Conservation (phyloP, 768 basidiomycete species). For the Suillus americanus region DNA sequence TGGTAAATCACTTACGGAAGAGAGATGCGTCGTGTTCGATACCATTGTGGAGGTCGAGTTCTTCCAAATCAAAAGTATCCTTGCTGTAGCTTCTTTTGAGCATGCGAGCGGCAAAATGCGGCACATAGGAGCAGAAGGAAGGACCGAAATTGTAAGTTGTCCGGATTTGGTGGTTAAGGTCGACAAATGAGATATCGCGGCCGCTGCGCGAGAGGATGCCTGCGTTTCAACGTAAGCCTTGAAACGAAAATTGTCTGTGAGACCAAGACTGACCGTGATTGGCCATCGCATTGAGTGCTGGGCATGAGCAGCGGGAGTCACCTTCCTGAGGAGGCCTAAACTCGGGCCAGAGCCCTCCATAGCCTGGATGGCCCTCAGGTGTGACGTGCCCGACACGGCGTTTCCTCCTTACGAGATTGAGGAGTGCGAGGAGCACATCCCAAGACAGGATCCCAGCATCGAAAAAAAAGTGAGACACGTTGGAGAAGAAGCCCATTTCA, state of each 20-base stretch:
- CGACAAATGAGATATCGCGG: conserved; percentile 62
- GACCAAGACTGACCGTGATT: conserved; percentile 65
- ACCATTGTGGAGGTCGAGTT: conserved; percentile 72
- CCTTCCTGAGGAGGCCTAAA: conserved; percentile 55
- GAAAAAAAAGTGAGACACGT: conserved; percentile 8
- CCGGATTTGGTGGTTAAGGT: conserved; percentile 43
- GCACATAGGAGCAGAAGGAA: conserved; percentile 66
- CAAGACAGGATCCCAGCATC: conserved; percentile 38
- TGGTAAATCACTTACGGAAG: conserved; percentile 25
- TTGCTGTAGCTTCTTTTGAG: conserved; percentile 53
- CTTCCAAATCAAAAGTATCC: conserved; percentile 63
- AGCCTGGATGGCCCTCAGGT: conserved; percentile 53
- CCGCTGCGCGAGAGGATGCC: conserved; percentile 60
- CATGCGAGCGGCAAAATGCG: conserved; percentile 57
- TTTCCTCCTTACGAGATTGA: conserved; percentile 52
- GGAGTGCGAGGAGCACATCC: conserved; percentile 51
- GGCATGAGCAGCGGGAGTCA: conserved; percentile 74
- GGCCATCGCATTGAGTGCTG: conserved; percentile 77
- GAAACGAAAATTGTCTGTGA: neutral
- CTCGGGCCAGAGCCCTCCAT: conserved; percentile 71
- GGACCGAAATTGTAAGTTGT: conserved; percentile 69
- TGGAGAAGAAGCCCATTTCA: neutral
- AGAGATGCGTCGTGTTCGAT: conserved; percentile 37
- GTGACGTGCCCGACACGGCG: conserved; percentile 51
- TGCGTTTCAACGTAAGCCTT: conserved; percentile 5